Percentiles rank a stretch among this genome's conserved stretches.
phyloP scores from a whole-genome alignment of 2,329 filamentous ascomycete genomes.

The Stagonosporopsis tanaceti region DNA sequence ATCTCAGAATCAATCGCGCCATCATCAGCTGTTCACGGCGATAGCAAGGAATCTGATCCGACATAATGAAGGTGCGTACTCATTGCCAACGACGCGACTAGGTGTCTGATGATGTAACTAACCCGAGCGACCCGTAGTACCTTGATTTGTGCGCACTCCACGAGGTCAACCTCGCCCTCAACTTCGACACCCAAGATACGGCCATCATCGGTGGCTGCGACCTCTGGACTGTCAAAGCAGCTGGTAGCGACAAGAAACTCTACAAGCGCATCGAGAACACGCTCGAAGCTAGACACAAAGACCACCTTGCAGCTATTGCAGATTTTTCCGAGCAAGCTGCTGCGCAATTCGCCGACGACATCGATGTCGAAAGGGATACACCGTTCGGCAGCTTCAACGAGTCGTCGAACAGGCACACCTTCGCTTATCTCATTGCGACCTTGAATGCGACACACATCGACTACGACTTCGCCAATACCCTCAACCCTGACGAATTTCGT shows the following conservation, averaged over 20 bases:
- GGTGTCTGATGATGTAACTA: slow-evolving; percentile 40
- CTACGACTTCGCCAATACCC: slow-evolving; percentile 94
- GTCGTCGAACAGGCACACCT: slow-evolving; percentile 86
- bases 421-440: slow-evolving; percentile 95
- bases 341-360: slow-evolving; percentile 68
- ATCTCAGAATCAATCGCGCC: slow-evolving; percentile 14
- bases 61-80: slow-evolving; percentile 51
- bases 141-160: slow-evolving; percentile 91
- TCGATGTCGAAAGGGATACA: slow-evolving; percentile 85
- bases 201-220: slow-evolving; percentile 94
- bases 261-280: slow-evolving; percentile 95
- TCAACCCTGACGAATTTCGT: slow-evolving; percentile 89
- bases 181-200: slow-evolving; percentile 93
- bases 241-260: slow-evolving; percentile 93
- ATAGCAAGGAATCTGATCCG: slow-evolving; percentile 11
- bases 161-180: slow-evolving; percentile 88
- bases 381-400: slow-evolving; percentile 92
- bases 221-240: slow-evolving; percentile 96
- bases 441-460: slow-evolving; percentile 95
- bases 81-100: slow-evolving; percentile 4
- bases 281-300: slow-evolving; percentile 89
- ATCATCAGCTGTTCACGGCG: slow-evolving; percentile 3
- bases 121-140: slow-evolving; percentile 67
- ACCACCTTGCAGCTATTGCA: slow-evolving; percentile 83
- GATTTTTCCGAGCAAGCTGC: slow-evolving; percentile 86